Percentiles rank a stretch among this genome's conserved stretches.
Evolutionary conservation across 805 yeast genomes (phyloP).

Genomic region (Blastobotrys muscicola): DNA sequence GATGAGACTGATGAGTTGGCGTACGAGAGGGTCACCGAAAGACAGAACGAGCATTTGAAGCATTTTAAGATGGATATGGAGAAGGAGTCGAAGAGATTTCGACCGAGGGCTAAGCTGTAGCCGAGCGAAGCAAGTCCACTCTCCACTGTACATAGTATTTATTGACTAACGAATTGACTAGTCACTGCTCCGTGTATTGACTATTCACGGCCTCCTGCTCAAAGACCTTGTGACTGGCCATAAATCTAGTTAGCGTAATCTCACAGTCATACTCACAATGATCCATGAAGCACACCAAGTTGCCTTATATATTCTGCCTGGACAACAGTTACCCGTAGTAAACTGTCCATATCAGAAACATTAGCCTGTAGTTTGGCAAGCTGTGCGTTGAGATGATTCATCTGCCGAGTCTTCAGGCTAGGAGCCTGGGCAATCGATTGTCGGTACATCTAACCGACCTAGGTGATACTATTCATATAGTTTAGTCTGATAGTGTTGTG

Average conservation of each 20-base stretch:
- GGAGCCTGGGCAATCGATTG: slow-evolving; percentile 9
- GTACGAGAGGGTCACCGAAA: slow-evolving; percentile 7
- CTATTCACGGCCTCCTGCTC: slow-evolving; percentile 21
- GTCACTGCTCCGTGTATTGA: slow-evolving; percentile 7
- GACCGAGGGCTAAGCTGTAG: slow-evolving; percentile 5
- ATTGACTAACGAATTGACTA: not conserved
- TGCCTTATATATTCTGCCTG: slow-evolving; percentile 45
- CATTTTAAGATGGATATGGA: slow-evolving; percentile 11
- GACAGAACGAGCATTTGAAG: slow-evolving; percentile 9
- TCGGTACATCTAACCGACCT: slow-evolving; percentile 1
- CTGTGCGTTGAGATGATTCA: slow-evolving; percentile 43
- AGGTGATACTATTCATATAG: not conserved
- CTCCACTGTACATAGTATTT: not conserved
- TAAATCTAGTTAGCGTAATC: slow-evolving; percentile 15
- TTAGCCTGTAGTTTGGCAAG: slow-evolving; percentile 50
- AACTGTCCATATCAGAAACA: slow-evolving; percentile 41
- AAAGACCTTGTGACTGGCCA: slow-evolving; percentile 27
- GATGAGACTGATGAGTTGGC: slow-evolving; percentile 11
- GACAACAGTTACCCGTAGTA: slow-evolving; percentile 40
- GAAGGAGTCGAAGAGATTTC: slow-evolving; percentile 5
- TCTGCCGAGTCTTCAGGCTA: slow-evolving; percentile 30
- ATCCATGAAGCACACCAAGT: slow-evolving; percentile 49
- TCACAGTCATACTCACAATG: slow-evolving; percentile 29
- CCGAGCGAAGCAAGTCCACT: not conserved
- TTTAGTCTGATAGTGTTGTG: not conserved